phyloP scores from a whole-genome alignment of 768 basidiomycete genomes.

The Termitomyces sp. region DNA sequence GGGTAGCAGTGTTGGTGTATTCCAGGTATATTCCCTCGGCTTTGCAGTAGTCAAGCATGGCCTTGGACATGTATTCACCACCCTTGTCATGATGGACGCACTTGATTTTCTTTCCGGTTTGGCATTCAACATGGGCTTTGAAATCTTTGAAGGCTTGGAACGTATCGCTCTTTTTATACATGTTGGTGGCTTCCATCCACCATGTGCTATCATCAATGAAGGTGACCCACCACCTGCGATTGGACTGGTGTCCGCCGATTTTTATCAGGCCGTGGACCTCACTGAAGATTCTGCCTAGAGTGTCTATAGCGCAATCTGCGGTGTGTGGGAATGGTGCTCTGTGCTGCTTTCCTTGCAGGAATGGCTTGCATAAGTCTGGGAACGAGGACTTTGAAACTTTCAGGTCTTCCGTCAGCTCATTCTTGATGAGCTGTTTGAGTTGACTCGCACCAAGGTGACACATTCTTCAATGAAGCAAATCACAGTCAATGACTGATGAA shows the following conservation, averaged over 20 bases:
- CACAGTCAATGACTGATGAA: neutral
- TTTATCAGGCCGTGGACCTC: neutral
- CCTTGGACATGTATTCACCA: constrained; percentile 27
- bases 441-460: neutral
- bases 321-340: neutral
- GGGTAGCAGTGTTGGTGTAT: neutral
- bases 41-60: constrained; percentile 16
- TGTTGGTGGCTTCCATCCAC: neutral
- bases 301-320: neutral
- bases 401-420: neutral
- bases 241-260: neutral
- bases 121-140: neutral
- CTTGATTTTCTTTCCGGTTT: neutral
- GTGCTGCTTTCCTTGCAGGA: neutral
- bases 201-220: neutral
- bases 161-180: constrained; percentile 13
- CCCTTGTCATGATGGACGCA: constrained; percentile 28
- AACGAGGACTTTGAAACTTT: neutral
- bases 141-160: constrained; percentile 1
- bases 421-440: neutral
- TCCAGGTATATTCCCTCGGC: neutral
- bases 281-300: neutral
- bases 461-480: neutral
- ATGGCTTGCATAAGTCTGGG: neutral
- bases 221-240: neutral